A percentile compares a stretch with the other conserved stretches of the same genome.
These are phyloP conservation scores for Yarrowia yakushimensis DNA, from an alignment of 805 yeast genomes.

Conservation along the genomic window DNA sequence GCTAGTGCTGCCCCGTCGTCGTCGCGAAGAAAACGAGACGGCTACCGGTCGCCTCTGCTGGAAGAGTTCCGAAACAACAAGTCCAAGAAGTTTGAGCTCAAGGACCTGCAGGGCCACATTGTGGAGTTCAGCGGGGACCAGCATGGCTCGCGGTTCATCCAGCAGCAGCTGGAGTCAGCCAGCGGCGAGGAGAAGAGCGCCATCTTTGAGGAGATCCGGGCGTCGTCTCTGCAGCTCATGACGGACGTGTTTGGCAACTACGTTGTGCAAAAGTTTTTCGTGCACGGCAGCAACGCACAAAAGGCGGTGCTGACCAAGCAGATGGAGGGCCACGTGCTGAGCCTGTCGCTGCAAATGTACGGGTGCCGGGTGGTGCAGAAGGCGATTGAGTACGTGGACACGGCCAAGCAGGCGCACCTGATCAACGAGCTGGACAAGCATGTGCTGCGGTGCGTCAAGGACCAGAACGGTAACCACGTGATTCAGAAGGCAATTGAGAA, in stretches of 20 bases:
- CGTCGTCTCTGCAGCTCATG: conserved; percentile 71
- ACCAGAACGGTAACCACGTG: conserved; percentile 97
- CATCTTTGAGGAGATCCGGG: conserved; percentile 79
- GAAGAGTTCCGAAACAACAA: conserved; percentile 78
- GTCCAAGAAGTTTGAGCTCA: conserved; percentile 58
- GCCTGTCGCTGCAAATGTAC: conserved; percentile 87
- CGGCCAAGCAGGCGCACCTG: conserved; percentile 62
- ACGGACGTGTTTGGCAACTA: conserved; percentile 98
- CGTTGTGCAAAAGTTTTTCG: conserved; percentile 92
- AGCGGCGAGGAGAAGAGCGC: conserved; percentile 68
- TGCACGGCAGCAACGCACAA: conserved; percentile 70
- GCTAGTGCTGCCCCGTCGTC: neutral
- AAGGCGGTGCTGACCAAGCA: conserved; percentile 60
- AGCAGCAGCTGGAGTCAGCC: conserved; percentile 72
- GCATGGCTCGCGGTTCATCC: conserved; percentile 95
- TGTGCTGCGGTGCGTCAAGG: conserved; percentile 72
- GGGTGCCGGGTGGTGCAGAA: conserved; percentile 97
- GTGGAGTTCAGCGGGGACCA: conserved; percentile 93
- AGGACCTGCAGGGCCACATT: conserved; percentile 80
- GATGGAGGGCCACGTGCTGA: conserved; percentile 72
- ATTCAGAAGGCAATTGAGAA: conserved; percentile 91
- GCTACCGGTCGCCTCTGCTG: conserved; percentile 49
- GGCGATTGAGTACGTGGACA: conserved; percentile 71
- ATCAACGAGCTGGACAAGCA: conserved; percentile 65
- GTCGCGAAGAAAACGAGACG: conserved; percentile 22